Conservation (phyloP, 177 flowering plant species). For the Tripterygium wilfordii region DNA sequence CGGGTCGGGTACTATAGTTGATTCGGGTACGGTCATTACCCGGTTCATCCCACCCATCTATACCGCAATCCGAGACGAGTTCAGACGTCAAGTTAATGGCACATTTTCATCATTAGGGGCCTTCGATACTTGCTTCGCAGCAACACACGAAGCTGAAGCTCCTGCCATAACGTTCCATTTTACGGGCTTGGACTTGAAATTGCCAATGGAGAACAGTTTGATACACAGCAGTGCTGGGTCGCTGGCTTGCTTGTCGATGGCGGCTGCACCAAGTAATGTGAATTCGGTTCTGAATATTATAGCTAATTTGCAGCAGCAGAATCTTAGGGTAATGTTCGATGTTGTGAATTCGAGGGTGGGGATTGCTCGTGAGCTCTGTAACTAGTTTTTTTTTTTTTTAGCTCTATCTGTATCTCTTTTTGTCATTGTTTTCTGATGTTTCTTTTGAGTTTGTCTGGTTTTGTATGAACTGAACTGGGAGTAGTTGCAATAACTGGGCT, state of each 20-base stretch:
- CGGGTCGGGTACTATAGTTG: constrained; percentile 86
- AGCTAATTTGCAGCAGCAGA: constrained; percentile 93
- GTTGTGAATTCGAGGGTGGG: constrained; percentile 64
- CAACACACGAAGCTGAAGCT: constrained; percentile 30
- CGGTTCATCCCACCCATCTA: constrained; percentile 71
- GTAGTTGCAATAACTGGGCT: no score
- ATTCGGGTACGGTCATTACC: constrained; percentile 90
- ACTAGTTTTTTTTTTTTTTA: constrained; percentile 17
- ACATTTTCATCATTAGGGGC: constrained; percentile 61
- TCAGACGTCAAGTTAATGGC: constrained; percentile 49
- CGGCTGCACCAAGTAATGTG: constrained; percentile 68
- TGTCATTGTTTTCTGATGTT: no score
- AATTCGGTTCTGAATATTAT: constrained; percentile 74
- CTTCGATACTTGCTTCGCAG: constrained; percentile 76
- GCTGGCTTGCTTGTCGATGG: constrained; percentile 84
- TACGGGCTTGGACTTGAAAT: constrained; percentile 50
- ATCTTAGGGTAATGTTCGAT: constrained; percentile 71
- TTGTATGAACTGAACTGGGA: no score
- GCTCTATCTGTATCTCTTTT: not conserved
- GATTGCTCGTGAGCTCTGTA: constrained; percentile 73
- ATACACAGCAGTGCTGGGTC: constrained; percentile 77
- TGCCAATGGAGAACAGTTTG: constrained; percentile 77
- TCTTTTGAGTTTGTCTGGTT: no score
- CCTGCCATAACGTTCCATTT: constrained; percentile 72
- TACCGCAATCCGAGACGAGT: constrained; percentile 55